Evolutionary conservation across 805 yeast genomes (phyloP).

Genomic region (Hanseniaspora vineae): DNA sequence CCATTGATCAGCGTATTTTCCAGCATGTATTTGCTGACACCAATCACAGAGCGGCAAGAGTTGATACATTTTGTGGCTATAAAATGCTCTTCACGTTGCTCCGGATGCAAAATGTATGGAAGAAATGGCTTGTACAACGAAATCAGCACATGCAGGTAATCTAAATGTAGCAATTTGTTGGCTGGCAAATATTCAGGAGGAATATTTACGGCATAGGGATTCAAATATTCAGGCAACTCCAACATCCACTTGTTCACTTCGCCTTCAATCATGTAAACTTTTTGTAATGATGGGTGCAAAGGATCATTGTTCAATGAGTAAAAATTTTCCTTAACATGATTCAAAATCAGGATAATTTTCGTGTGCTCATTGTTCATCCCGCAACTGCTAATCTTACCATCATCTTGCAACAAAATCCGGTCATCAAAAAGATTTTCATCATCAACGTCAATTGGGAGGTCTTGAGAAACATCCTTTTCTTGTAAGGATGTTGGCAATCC

Average conservation of each 20-base stretch:
- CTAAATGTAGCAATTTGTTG: conserved; percentile 57
- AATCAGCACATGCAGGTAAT: conserved; percentile 65
- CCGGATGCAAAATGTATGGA: conserved; percentile 39
- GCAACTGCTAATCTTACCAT: conserved; percentile 49
- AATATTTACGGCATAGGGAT: conserved; percentile 38
- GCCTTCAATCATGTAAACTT: conserved; percentile 50
- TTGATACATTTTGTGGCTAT: conserved; percentile 76
- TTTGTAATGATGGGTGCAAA: conserved; percentile 10
- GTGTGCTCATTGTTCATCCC: conserved; percentile 84
- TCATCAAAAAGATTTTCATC: conserved; percentile 71
- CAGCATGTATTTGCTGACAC: conserved; percentile 69
- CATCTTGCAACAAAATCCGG: conserved; percentile 38
- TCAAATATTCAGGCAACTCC: conserved; percentile 54
- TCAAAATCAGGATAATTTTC: conserved; percentile 52
- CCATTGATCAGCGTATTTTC: conserved; percentile 60
- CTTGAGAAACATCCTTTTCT: conserved; percentile 78
- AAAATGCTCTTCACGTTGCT: conserved; percentile 45
- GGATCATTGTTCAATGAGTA: conserved; percentile 50
- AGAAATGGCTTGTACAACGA: conserved; percentile 80
- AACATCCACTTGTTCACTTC: conserved; percentile 64
- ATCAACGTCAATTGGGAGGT: conserved; percentile 70
- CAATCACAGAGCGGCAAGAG: conserved; percentile 72
- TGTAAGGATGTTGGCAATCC: conserved; percentile 72
- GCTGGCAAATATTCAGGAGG: conserved; percentile 56
- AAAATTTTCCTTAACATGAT: conserved; percentile 51